Conservation (phyloP, 371 early-diverging fungal species). For the Mortierella sp. region DNA sequence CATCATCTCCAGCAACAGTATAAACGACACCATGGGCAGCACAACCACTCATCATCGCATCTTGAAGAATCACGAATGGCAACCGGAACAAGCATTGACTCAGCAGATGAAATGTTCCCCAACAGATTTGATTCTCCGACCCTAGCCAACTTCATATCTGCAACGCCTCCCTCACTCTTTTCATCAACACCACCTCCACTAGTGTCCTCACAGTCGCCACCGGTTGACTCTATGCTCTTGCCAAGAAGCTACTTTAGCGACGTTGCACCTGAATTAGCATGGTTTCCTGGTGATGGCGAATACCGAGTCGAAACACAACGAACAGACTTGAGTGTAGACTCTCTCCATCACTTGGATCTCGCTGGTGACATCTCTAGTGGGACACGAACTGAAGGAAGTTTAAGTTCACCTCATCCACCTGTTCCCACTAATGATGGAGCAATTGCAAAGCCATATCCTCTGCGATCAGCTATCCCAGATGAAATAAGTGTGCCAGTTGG, state of each 20-base stretch:
- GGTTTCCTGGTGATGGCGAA: not conserved
- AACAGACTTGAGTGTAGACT: not conserved
- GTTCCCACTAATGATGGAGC: not conserved
- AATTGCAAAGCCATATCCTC: too few species aligned
- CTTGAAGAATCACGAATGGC: not conserved
- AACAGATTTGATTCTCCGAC: not conserved
- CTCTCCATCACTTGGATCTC: not conserved
- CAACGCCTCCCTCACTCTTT: not conserved
- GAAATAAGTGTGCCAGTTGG: too few species aligned
- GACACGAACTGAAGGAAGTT: not conserved
- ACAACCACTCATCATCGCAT: not conserved
- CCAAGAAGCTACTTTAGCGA: too few species aligned
- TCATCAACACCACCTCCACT: too few species aligned
- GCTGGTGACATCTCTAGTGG: not conserved
- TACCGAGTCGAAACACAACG: too few species aligned
- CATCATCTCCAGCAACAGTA: not conserved
- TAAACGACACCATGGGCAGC: not conserved
- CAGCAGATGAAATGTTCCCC: too few species aligned
- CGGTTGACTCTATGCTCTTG: too few species aligned
- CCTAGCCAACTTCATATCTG: too few species aligned
- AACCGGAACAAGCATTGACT: too few species aligned
- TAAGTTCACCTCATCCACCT: not conserved
- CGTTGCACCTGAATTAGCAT: too few species aligned
- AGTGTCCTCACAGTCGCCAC: too few species aligned
- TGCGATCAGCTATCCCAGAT: too few species aligned